A percentile compares a stretch with the other conserved stretches of the same genome.
phyloP scores from a whole-genome alignment of 768 basidiomycete species.

The Hydnomerulius pinastri region DNA sequence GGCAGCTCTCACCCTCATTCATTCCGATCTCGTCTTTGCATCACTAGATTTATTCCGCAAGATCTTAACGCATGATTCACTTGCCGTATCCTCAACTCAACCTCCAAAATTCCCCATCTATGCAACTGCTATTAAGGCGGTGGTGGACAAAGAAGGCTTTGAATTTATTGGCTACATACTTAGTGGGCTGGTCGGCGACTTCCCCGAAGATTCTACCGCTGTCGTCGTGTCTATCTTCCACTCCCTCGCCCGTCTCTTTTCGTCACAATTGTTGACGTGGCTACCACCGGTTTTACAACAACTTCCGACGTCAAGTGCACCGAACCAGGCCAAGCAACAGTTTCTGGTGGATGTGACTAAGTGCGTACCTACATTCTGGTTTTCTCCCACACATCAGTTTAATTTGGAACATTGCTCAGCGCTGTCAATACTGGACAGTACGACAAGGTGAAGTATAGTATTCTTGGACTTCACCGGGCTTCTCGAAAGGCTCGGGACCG shows the following conservation, averaged over 20 bases:
- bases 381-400: conserved; percentile 8
- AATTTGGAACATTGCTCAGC: conserved; percentile 40
- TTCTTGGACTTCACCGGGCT: conserved; percentile 68
- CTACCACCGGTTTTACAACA: conserved; percentile 70
- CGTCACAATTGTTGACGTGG: conserved; percentile 70
- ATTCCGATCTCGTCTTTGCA: conserved; percentile 79
- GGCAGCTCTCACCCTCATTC: conserved; percentile 79
- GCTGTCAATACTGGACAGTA: conserved; percentile 63
- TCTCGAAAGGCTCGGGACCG: conserved; percentile 76
- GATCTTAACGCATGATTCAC: conserved; percentile 75
- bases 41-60: conserved; percentile 78
- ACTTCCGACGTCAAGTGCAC: conserved; percentile 59
- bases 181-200: conserved; percentile 80
- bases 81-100: conserved; percentile 47
- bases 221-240: conserved; percentile 79
- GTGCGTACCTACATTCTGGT: conserved; percentile 47
- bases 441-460: conserved; percentile 82
- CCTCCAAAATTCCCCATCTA: conserved; percentile 66
- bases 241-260: conserved; percentile 65
- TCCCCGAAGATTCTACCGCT: conserved; percentile 82
- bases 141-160: conserved; percentile 71
- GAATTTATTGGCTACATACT: conserved; percentile 70
- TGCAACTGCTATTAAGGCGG: conserved; percentile 58
- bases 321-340: conserved; percentile 64
- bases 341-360: conserved; percentile 74